phyloP scores from a whole-genome alignment of 345 rosid species.

The Eucalyptus globulus region DNA sequence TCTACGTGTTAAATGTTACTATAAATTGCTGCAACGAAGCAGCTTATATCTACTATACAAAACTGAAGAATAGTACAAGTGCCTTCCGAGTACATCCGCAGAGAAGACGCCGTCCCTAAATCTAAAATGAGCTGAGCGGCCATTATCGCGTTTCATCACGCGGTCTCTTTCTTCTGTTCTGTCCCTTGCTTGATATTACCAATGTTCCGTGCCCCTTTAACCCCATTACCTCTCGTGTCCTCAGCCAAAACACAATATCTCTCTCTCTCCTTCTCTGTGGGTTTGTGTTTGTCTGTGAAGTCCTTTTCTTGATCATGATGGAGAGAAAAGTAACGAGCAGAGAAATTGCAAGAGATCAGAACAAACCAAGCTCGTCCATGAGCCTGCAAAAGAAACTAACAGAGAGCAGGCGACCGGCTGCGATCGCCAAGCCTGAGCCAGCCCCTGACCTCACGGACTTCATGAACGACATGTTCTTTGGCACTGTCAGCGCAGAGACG shows the following conservation, averaged over 20 bases:
- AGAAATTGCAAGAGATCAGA: constrained; percentile 1
- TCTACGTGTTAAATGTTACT: not conserved
- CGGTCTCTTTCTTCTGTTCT: not conserved
- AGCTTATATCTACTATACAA: not conserved
- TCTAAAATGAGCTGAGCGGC: not conserved
- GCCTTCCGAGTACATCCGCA: not conserved
- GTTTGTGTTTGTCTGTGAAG: not conserved
- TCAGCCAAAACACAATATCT: not conserved
- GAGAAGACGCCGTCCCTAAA: not conserved
- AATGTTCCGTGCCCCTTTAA: not conserved
- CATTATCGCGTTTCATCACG: not conserved
- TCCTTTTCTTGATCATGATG: not conserved
- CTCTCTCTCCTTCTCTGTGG: not conserved
- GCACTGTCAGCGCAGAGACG: constrained; percentile 16
- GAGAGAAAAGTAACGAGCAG: constrained; percentile 6
- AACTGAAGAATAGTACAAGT: not conserved
- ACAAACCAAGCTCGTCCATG: not conserved
- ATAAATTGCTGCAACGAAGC: not conserved
- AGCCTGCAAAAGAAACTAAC: constrained; percentile 12
- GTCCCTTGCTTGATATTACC: not conserved
- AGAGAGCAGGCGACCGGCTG: not conserved
- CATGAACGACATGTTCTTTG: constrained; percentile 64
- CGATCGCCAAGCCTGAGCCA: not conserved
- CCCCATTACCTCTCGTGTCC: not conserved
- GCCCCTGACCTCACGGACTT: constrained; percentile 54